Evolutionary conservation across 805 yeast species (phyloP).

Genomic region (Metschnikowia colocasiae): DNA sequence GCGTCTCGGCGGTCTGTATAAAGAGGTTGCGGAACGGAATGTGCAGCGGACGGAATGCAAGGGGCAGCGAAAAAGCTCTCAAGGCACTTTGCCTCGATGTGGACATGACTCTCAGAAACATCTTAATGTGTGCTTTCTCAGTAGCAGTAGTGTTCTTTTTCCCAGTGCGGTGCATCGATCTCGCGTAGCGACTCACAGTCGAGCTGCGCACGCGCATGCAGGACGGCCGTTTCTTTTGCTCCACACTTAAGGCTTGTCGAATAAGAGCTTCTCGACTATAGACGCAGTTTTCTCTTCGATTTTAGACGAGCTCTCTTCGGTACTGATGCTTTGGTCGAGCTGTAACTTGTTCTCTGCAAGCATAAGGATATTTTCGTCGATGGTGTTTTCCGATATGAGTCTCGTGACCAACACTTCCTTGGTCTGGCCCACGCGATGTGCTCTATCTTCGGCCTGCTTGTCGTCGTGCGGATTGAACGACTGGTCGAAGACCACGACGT

Average conservation of each 20-base stretch:
- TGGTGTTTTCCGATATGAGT: slow-evolving; percentile 66
- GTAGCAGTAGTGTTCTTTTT: background rate
- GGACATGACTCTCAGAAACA: slow-evolving; percentile 1
- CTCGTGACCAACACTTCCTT: slow-evolving; percentile 77
- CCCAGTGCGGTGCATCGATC: slow-evolving; percentile 6
- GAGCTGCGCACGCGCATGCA: background rate
- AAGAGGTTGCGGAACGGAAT: slow-evolving; percentile 34
- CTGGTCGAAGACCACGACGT: slow-evolving; percentile 87
- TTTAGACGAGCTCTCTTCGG: slow-evolving; percentile 36
- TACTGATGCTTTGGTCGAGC: slow-evolving; percentile 64
- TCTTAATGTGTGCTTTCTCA: background rate
- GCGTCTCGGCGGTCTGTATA: slow-evolving; percentile 82
- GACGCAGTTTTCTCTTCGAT: slow-evolving; percentile 52
- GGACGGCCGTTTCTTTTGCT: slow-evolving; percentile 2
- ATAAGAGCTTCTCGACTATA: slow-evolving; percentile 48
- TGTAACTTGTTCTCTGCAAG: slow-evolving; percentile 89
- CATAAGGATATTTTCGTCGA: slow-evolving; percentile 84
- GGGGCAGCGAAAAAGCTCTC: background rate
- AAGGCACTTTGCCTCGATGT: background rate
- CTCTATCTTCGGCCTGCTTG: slow-evolving; percentile 97
- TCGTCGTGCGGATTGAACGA: slow-evolving; percentile 98
- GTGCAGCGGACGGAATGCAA: background rate
- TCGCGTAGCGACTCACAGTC: slow-evolving; percentile 6
- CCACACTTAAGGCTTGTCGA: slow-evolving; percentile 23
- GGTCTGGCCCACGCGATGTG: slow-evolving; percentile 95